phyloP scores from a whole-genome alignment of 495 filamentous ascomycete species.

The Trichoderma asperelloides region DNA sequence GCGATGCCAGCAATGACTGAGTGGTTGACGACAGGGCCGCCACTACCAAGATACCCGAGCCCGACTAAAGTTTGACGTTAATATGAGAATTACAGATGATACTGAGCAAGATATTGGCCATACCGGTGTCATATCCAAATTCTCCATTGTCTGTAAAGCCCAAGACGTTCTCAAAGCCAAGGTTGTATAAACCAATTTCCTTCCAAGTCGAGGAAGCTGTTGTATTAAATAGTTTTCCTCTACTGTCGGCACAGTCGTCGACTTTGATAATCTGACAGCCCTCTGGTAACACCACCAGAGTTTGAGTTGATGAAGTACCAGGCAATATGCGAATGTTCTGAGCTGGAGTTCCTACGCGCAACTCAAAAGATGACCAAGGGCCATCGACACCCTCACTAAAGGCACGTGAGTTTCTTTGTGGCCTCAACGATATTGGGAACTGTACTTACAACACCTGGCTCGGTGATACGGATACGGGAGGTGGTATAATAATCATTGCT shows the following conservation, averaged over 20 bases:
- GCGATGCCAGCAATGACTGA: neutral
- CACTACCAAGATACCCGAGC: neutral
- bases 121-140: neutral
- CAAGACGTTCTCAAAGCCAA: neutral
- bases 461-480: neutral
- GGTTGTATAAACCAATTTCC: neutral
- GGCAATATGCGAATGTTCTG: neutral
- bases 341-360: slow-evolving; percentile 1
- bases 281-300: neutral
- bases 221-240: neutral
- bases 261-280: neutral
- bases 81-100: neutral
- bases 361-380: neutral
- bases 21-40: slow-evolving; percentile 1
- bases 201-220: neutral
- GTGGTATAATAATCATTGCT: neutral
- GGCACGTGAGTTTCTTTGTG: neutral
- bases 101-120: neutral
- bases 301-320: neutral
- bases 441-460: slow-evolving; percentile 1
- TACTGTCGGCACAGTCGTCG: neutral
- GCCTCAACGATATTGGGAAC: neutral
- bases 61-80: neutral
- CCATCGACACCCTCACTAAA: neutral
- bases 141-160: neutral